Conservation (phyloP, 1,284 basidiomycete species). For the Ceratobasidium papillatum region DNA sequence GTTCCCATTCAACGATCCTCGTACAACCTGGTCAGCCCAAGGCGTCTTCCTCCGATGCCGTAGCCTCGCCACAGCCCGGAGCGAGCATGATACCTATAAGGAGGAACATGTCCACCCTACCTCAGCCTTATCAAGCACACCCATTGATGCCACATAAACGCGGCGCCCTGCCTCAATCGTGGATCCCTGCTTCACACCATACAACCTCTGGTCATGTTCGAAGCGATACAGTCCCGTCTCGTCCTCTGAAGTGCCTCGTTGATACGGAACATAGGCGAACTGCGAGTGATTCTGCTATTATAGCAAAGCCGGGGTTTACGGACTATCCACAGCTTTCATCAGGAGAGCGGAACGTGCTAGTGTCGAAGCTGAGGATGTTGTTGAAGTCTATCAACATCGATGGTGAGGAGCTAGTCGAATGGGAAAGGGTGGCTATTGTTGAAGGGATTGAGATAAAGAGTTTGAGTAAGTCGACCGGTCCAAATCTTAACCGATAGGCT, state of each 20-base stretch:
- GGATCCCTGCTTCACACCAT: neutral
- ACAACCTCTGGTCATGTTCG: neutral
- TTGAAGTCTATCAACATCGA: constrained; percentile 2
- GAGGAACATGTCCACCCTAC: neutral
- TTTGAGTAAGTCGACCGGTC: neutral
- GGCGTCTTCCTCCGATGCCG: too few species aligned
- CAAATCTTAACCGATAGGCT: too few species aligned
- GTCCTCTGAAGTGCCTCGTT: neutral
- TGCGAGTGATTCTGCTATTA: neutral
- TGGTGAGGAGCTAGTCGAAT: neutral
- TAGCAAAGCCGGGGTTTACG: neutral
- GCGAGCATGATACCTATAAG: constrained; percentile 12
- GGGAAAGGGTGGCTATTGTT: neutral
- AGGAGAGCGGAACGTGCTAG: neutral
- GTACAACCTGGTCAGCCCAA: neutral
- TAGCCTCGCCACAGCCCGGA: neutral
- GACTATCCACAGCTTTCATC: constrained; percentile 5
- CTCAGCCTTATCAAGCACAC: neutral
- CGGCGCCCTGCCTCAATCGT: neutral
- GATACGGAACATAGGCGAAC: neutral
- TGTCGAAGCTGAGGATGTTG: constrained; percentile 15
- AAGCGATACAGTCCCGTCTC: neutral
- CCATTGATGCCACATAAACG: neutral
- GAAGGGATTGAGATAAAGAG: neutral
- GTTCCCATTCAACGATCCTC: neutral